A percentile compares a stretch with the other conserved stretches of the same genome.
Evolutionary conservation across 148 eudicot species (phyloP).

Genomic region (Amaranthus palmeri): DNA sequence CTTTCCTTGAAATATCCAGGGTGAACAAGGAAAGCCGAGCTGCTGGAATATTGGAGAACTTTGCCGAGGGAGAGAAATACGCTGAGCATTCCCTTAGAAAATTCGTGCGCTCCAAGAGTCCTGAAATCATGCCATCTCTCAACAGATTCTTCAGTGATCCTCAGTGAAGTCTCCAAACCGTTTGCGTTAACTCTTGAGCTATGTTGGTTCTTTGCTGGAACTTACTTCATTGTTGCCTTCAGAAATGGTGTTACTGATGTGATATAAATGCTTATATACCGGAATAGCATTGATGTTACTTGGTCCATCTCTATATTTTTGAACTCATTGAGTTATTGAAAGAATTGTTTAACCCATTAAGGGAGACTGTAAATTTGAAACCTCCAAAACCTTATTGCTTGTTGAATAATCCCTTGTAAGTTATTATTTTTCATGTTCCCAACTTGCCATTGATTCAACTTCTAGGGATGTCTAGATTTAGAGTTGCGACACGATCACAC

Average conservation of each 20-base stretch:
- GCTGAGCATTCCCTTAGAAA: slow-evolving; percentile 55
- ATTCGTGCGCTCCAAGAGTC: slow-evolving; percentile 60
- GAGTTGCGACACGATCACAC: neutral
- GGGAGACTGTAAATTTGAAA: slow-evolving; percentile 11
- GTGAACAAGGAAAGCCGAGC: slow-evolving; percentile 78
- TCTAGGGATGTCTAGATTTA: neutral
- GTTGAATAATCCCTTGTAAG: neutral
- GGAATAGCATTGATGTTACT: neutral
- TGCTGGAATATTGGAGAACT: slow-evolving; percentile 74
- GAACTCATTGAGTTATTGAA: neutral
- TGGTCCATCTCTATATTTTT: slow-evolving; percentile 3
- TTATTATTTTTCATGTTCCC: neutral
- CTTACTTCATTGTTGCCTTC: neutral
- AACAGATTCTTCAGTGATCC: slow-evolving; percentile 71
- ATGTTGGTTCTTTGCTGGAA: neutral
- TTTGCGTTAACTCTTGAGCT: neutral
- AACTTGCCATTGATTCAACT: neutral
- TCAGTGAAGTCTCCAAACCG: slow-evolving; percentile 26
- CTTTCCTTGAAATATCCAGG: slow-evolving; percentile 30
- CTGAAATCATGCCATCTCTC: slow-evolving; percentile 79
- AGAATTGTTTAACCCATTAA: slow-evolving; percentile 6
- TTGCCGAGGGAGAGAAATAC: slow-evolving; percentile 68
- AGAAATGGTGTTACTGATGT: neutral
- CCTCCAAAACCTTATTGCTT: neutral
- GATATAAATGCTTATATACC: neutral